Evolutionary conservation across 345 rosid genomes (phyloP), one percentile per base, ranked within the genome.

Genomic region (Murraya koenigii): DNA sequence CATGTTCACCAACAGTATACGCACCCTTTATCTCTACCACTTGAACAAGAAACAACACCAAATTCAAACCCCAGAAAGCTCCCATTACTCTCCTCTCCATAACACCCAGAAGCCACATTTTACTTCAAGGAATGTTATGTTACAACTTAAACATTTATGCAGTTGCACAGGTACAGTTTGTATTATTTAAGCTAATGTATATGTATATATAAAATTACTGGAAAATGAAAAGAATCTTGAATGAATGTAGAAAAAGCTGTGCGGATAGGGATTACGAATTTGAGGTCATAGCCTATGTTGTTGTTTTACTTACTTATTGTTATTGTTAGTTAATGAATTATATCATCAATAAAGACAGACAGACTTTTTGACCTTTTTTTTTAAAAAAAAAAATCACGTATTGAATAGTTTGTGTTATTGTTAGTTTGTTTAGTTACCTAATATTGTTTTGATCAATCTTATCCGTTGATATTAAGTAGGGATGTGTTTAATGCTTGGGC

Each of bases 1-100:
- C 68, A 23, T n/a, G 56, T 3, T 52, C 32, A 68, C 26, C 41
- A 35, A 14, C 62, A 32, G 5, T 33, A 41, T 0, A 54, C 23
- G 8, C 54, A 2, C 33, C 22, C 3, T 32, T 25, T 7, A 44
- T 36, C 54, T 64, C 7, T 23, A 63, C 23, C 44, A 55, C 25
- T 26, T 66, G 35, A 38, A 23, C 78, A 38, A 75, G 17, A 33
- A 66, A 41, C 19, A 65, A 52, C 63, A 33, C 66, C 36, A 62
- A 28, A 63, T 33, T 54, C 55, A 67, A 47, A 71, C 19, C 25
- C 17, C 74, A 71, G 20, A 62, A 62, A 62, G 36, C 39, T 32
- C 25, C 74, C 62, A 71, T 71, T 71, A 52, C 44, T 23, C 60
- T 71, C n/a, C 22, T 71, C 74, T 32, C 74, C 71, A 13, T 67